These are phyloP conservation scores for Nitzschia palea DNA, from an alignment of 108 stramenopile species.

Conservation along the genomic window DNA sequence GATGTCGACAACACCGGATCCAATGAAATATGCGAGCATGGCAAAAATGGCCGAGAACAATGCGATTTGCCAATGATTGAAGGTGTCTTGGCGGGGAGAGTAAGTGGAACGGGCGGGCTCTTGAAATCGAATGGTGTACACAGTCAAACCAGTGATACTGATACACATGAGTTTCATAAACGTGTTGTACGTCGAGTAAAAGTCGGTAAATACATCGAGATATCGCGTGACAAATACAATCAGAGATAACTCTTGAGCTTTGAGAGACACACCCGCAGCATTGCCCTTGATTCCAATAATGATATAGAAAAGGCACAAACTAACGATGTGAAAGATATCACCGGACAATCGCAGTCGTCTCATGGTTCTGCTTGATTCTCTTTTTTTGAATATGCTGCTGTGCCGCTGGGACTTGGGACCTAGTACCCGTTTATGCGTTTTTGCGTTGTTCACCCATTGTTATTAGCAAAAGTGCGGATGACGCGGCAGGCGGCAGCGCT, in stretches of 20 bases:
- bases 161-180: slow-evolving; percentile 88
- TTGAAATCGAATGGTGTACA: slow-evolving; percentile 67
- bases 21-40: slow-evolving; percentile 6
- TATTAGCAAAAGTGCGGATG: too few species aligned
- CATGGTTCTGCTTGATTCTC: too few species aligned
- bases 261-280: slow-evolving; percentile 70
- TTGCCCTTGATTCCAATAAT: slow-evolving; percentile 17
- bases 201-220: slow-evolving; percentile 73
- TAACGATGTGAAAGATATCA: slow-evolving; percentile 4
- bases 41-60: slow-evolving; percentile 5
- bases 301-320: slow-evolving; percentile 2
- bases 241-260: slow-evolving; percentile 91
- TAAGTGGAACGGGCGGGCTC: slow-evolving; percentile 83
- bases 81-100: slow-evolving; percentile 84
- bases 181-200: slow-evolving; percentile 83
- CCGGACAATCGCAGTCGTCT: slow-evolving; percentile 5
- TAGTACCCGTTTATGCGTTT: too few species aligned
- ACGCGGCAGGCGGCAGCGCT: too few species aligned
- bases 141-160: slow-evolving; percentile 60
- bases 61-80: slow-evolving; percentile 71
- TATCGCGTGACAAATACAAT: slow-evolving; percentile 83
- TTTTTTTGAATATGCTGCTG: too few species aligned
- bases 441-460: too few species aligned
- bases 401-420: too few species aligned
- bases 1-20: slow-evolving; percentile 10